phyloP scores from a whole-genome alignment of 169 alveolate species.

The Eimeria praecox region DNA sequence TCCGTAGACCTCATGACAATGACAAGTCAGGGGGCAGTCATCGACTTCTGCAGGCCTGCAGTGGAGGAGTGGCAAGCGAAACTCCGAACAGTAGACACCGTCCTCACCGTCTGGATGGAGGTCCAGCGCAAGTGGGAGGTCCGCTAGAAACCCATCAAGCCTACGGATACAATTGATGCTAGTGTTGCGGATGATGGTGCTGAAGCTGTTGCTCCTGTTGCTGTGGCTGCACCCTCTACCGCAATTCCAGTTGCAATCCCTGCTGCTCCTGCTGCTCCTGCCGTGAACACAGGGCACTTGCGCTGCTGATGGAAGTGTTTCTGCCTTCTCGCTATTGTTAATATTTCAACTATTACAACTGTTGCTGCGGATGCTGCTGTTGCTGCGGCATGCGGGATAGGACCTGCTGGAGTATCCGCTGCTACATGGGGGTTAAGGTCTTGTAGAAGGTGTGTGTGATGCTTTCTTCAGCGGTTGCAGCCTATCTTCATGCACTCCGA shows the following conservation, averaged over 20 bases:
- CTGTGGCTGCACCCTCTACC: background rate
- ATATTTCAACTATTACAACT: background rate
- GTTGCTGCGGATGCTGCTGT: background rate
- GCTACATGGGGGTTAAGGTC: no score
- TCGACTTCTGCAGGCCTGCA: conserved; percentile 92
- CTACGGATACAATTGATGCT: background rate
- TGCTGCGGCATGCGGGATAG: background rate
- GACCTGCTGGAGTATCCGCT: background rate
- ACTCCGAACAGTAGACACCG: conserved; percentile 95
- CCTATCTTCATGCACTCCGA: conserved; percentile 97
- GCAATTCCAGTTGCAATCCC: background rate
- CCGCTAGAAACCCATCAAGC: no score
- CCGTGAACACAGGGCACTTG: no score
- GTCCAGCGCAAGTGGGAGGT: conserved; percentile 96
- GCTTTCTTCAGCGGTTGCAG: conserved; percentile 89
- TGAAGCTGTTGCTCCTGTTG: conserved; percentile 3
- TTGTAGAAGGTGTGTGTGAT: no score
- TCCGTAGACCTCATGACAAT: conserved; percentile 94
- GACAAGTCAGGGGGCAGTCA: conserved; percentile 93
- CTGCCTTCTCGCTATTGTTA: background rate
- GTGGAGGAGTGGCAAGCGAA: conserved; percentile 95
- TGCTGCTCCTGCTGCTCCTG: background rate
- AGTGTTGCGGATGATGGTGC: background rate
- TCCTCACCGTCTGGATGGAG: conserved; percentile 96
- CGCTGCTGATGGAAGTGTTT: background rate